Evolutionary conservation across 2,329 filamentous ascomycete species (phyloP), one percentile per base, ranked within the genome.

Genomic region (Aspergillus felis): DNA sequence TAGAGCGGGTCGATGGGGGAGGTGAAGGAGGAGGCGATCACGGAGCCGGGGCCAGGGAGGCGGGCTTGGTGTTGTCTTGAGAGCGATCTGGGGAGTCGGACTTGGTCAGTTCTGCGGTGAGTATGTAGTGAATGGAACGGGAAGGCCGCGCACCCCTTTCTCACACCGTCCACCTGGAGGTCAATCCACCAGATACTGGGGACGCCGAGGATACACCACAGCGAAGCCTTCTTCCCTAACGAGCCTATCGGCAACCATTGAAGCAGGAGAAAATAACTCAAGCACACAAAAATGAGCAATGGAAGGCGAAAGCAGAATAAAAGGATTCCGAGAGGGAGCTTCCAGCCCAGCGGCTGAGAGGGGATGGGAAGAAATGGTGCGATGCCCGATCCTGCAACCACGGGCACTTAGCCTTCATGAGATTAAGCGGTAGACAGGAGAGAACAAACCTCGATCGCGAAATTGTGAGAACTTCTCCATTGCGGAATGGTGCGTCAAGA

Each of bases 111-210:
- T 7, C 7, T 8, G 48, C 32, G 48, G 7, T 8, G n/a, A 44
- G 32, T 17, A 51, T n/a, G 25, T 14, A 8, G 17, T 2, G 25
- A 12, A 58, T 51, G 46, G 59, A 17, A 12, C 6, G 20, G 46
- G 59, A 17, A 12, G 10, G 20, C 20, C 42, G 70, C 80, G 56
- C 74, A 92, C 78, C 94, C 94, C 77, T 92, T 90, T 76, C 91
- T 92, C 54, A 99, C 94, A 57, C 93, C 93, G 73, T 99, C 94
- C 64, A 99, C 91, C 74, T 97, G 93, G n/a, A 99, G 80, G 75
- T 99, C 94, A 56, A 97, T 88, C 93, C 93, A 97, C 92, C 92
- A 97, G 57, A 99, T 90, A 28, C 94, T 93, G 0, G 92, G 91
- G 58, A 96, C 89, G 41, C 87, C 89, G 65, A 99, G 84, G 63